Evolutionary conservation across 1,139 yeast genomes (phyloP), one percentile per base, ranked within the genome.

Genomic region (Trichomonascaceae sp.): DNA sequence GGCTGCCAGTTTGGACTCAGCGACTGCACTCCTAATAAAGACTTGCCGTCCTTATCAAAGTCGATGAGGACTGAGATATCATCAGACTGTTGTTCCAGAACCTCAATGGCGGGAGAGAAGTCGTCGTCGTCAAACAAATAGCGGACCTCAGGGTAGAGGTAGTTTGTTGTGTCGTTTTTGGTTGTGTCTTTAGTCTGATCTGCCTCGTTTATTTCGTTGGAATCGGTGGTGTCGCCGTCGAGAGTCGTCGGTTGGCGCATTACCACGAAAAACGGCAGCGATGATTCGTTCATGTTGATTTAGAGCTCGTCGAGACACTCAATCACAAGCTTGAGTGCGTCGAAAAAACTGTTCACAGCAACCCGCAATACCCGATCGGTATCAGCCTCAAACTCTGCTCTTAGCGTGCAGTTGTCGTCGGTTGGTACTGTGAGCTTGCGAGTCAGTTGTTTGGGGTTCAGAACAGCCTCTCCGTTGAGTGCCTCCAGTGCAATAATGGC

Each of bases 381-480:
- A 2, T 62, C 60, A 0, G 79, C 87, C 4, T 56, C 51, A 44
- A 77, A 75, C 2, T 44, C 38, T 26, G 73, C 70, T 3, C 50
- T 35, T 32, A 77, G 59, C 45, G 46, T 33, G 54, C 37, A 41
- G 11, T 39, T 47, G 3, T 45, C 44, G 2, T 38, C 32, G 23
- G 23, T 20, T n/a, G n/a, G n/a, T 6, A 40, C 40, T 3, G 30
- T 30, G 14, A 55, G 37, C 25, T 25, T 34, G 30, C 47, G 45
- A 13, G 42, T 30, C 28, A 60, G 48, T 41, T 60, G 59, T 34
- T 69, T 64, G 0, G 76, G 74, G 50, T 73, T 76, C 41, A 84
- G 62, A 20, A 79, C 75, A 1, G 94, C 93, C 51, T 84, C 96
- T 0, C 93, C 93, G 1, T 60, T 48, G 17, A 85, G 62, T 1